Percentiles rank a stretch among this genome's conserved stretches.
These are phyloP conservation scores for Globisporangium perplexum DNA, from an alignment of 352 stramenopile species.

Conservation along the genomic window DNA sequence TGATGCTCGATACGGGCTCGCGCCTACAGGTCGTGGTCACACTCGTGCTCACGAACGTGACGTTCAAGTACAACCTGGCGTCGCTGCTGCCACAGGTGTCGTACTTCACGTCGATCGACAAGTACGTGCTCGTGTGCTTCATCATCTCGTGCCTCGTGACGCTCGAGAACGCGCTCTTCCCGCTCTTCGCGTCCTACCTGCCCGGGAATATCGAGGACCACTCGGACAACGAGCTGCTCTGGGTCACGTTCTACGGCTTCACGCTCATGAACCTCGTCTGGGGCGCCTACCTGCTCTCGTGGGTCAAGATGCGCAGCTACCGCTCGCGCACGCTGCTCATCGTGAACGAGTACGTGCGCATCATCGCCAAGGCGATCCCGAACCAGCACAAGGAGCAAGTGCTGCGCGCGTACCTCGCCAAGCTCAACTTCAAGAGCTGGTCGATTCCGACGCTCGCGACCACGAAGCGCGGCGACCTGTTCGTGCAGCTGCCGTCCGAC, in stretches of 20 bases:
- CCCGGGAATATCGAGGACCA: not conserved
- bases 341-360: constrained; percentile 20
- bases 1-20: constrained; percentile 19
- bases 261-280: constrained; percentile 25
- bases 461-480: constrained; percentile 14
- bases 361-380: constrained; percentile 15
- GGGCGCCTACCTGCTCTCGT: constrained; percentile 11
- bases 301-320: constrained; percentile 17
- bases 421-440: constrained; percentile 7
- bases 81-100: constrained; percentile 26
- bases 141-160: constrained; percentile 22
- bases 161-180: constrained; percentile 26
- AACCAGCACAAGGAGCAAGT: constrained; percentile 10
- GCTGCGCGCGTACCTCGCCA: constrained; percentile 15
- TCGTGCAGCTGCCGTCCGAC: constrained; percentile 16
- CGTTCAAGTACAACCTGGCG: constrained; percentile 32
- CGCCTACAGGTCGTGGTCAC: constrained; percentile 30
- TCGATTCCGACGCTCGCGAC: constrained; percentile 10
- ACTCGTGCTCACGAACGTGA: constrained; percentile 36
- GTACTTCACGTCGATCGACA: constrained; percentile 37
- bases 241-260: constrained; percentile 17
- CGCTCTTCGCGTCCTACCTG: constrained; percentile 5
- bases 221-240: constrained; percentile 12
- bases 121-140: constrained; percentile 34
- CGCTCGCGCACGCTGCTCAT: constrained; percentile 9